Evolutionary conservation across 2,329 filamentous ascomycete genomes (phyloP).

Genomic region (Clathrospora elynae): DNA sequence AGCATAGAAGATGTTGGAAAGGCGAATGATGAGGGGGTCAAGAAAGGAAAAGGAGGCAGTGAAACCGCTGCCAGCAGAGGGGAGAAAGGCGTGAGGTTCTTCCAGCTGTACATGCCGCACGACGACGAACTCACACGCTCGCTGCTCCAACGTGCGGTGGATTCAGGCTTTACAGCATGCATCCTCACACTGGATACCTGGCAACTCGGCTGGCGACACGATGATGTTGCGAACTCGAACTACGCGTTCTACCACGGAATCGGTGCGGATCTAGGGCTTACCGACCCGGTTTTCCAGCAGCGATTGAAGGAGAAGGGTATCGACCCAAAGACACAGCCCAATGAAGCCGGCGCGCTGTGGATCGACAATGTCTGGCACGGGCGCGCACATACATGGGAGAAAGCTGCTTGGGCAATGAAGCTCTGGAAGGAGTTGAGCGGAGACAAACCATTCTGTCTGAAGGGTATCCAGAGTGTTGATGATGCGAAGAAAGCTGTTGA

Average conservation of each 20-base stretch:
- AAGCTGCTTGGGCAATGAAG: conserved; percentile 67
- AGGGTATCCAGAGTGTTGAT: conserved; percentile 70
- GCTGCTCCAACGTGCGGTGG: conserved; percentile 60
- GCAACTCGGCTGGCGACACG: conserved; percentile 66
- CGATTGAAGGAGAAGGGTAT: conserved; percentile 58
- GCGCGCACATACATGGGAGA: conserved; percentile 67
- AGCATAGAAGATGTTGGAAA: conserved; percentile 63
- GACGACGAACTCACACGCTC: conserved; percentile 64
- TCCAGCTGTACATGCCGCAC: conserved; percentile 68
- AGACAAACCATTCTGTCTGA: conserved; percentile 65
- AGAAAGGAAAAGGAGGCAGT: conserved; percentile 2
- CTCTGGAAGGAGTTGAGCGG: conserved; percentile 61
- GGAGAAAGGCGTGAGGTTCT: conserved; percentile 56
- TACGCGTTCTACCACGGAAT: conserved; percentile 68
- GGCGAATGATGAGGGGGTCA: conserved; percentile 56
- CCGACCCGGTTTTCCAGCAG: conserved; percentile 64
- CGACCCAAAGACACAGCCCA: conserved; percentile 57
- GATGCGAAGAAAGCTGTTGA: conserved; percentile 67
- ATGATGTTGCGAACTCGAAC: conserved; percentile 62
- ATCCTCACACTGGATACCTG: conserved; percentile 68
- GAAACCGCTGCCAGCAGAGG: conserved; percentile 9
- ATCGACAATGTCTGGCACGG: conserved; percentile 71
- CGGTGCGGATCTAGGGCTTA: conserved; percentile 63
- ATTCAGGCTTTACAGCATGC: conserved; percentile 61
- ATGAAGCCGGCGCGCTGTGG: conserved; percentile 64